Evolutionary conservation across 345 rosid species (phyloP).

Genomic region (Populus simonii): DNA sequence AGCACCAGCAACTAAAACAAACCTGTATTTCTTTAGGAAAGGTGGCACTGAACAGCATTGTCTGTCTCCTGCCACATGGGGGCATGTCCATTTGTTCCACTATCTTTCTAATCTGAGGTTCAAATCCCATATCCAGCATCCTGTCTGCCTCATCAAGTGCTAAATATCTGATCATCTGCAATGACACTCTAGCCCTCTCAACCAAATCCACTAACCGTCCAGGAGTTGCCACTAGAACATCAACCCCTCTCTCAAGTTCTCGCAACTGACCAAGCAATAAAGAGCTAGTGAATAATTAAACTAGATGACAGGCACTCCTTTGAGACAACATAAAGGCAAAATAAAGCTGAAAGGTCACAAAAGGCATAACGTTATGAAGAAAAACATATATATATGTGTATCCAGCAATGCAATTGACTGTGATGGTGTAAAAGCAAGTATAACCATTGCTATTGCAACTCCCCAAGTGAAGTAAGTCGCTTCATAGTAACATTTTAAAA

Average conservation of each 20-base stretch:
- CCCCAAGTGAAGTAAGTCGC: background rate
- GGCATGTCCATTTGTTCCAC: slow-evolving; percentile 99
- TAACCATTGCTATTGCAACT: background rate
- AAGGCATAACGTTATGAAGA: background rate
- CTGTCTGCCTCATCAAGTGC: slow-evolving; percentile 99
- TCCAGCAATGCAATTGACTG: background rate
- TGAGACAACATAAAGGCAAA: background rate
- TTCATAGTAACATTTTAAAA: background rate
- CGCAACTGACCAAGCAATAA: slow-evolving; percentile 56
- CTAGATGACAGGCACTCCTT: background rate
- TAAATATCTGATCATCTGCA: slow-evolving; percentile 84
- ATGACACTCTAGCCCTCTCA: slow-evolving; percentile 93
- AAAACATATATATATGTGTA: background rate
- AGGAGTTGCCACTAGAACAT: slow-evolving; percentile 98
- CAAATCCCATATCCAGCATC: slow-evolving; percentile 99
- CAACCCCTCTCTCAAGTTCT: slow-evolving; percentile 95
- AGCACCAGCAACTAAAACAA: background rate
- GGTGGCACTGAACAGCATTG: slow-evolving; percentile 96
- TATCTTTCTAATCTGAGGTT: slow-evolving; percentile 98
- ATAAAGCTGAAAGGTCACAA: background rate
- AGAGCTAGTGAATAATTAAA: background rate
- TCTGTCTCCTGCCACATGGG: slow-evolving; percentile 81
- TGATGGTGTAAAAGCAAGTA: background rate
- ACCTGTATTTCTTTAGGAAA: slow-evolving; percentile 99
- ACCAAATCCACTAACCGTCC: slow-evolving; percentile 94